These are phyloP conservation scores for Rhizopus delemar DNA, from an alignment of 371 early-diverging fungal genomes.

Conservation along the genomic window DNA sequence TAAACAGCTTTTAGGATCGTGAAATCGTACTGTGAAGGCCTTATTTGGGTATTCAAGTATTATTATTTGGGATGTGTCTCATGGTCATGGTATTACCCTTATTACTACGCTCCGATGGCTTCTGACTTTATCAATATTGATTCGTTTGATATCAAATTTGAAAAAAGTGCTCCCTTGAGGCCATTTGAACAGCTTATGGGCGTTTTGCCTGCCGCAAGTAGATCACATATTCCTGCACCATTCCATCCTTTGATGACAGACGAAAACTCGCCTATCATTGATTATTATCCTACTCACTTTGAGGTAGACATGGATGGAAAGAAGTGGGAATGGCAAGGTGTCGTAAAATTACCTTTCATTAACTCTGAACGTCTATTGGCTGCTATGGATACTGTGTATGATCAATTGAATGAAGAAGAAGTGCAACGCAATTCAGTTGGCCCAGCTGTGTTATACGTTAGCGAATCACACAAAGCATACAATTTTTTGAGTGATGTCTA, in stretches of 20 bases:
- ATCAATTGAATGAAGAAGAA: constrained; percentile 78
- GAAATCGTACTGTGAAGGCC: constrained; percentile 93
- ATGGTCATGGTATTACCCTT: constrained; percentile 99
- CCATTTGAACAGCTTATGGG: constrained; percentile 99
- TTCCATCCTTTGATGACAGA: constrained; percentile 88
- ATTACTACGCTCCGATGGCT: constrained; percentile 97
- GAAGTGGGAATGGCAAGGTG: constrained; percentile 97
- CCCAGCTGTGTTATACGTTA: constrained; percentile 70
- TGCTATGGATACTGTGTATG: constrained; percentile 75
- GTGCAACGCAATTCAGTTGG: constrained; percentile 73
- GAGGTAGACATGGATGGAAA: constrained; percentile 97
- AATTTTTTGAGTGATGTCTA: constrained; percentile 68
- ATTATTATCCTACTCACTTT: constrained; percentile 93
- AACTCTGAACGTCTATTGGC: constrained; percentile 78
- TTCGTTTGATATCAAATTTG: constrained; percentile 73
- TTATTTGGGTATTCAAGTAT: constrained; percentile 98
- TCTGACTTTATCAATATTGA: constrained; percentile 85
- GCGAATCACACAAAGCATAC: constrained; percentile 66
- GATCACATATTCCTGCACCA: constrained; percentile 76
- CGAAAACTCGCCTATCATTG: constrained; percentile 82
- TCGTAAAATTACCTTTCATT: constrained; percentile 93
- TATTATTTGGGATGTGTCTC: constrained; percentile 94
- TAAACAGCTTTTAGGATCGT: constrained; percentile 60
- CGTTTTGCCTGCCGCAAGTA: constrained; percentile 91
- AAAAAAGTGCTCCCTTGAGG: constrained; percentile 81